phyloP scores from a whole-genome alignment of 257 asterid species.

The Paraleonurus japonicus region DNA sequence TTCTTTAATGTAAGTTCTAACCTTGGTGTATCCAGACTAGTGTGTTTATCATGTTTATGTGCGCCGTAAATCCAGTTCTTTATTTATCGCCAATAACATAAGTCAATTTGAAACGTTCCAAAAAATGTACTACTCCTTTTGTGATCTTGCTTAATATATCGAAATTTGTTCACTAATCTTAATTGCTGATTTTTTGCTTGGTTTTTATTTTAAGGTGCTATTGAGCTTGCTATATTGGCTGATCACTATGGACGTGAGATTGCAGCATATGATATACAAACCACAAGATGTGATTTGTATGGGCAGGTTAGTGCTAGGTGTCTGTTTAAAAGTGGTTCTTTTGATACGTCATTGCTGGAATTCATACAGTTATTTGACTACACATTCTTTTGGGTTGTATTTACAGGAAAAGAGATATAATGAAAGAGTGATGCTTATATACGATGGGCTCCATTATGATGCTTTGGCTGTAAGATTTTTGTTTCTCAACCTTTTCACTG shows the following conservation, averaged over 20 bases:
- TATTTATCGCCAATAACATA: neutral
- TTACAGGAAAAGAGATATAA: constrained; percentile 60
- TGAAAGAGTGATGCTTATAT: constrained; percentile 93
- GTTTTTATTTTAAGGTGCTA: constrained; percentile 63
- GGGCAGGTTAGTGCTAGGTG: constrained; percentile 68
- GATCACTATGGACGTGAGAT: constrained; percentile 81
- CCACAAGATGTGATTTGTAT: constrained; percentile 87
- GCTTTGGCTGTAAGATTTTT: constrained; percentile 75
- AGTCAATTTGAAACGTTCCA: neutral
- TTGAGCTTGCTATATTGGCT: constrained; percentile 86
- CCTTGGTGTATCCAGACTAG: no score
- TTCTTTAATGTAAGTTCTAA: no score
- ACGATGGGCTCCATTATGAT: constrained; percentile 97
- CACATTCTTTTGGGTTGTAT: constrained; percentile 19
- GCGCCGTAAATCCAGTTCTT: neutral
- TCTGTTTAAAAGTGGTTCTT: constrained; percentile 14
- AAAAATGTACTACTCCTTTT: neutral
- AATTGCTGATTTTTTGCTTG: constrained; percentile 18
- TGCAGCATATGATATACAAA: constrained; percentile 96
- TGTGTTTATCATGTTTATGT: neutral
- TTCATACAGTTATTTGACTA: constrained; percentile 19
- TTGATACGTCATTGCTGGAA: constrained; percentile 1
- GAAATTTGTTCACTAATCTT: constrained; percentile 10
- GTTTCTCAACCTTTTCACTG: constrained; percentile 24
- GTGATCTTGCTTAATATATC: neutral